Evolutionary conservation across 805 yeast genomes (phyloP).

Genomic region (Sugiyamaella chiloensis): DNA sequence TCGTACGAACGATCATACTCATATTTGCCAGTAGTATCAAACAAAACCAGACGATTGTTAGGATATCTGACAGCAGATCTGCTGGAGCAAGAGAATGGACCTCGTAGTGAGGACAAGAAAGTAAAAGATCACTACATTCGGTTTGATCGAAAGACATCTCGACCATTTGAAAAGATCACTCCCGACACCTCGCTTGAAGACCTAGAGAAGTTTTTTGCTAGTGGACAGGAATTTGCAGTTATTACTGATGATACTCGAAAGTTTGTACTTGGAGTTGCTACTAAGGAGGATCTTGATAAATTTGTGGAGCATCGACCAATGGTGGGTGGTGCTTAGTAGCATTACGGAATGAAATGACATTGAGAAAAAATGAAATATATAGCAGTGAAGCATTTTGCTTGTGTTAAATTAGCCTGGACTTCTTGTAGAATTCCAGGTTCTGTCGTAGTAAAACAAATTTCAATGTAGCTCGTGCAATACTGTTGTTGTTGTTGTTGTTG

Average conservation of each 20-base stretch:
- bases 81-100: constrained; percentile 32
- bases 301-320: constrained; percentile 45
- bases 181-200: constrained; percentile 55
- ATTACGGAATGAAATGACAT: too few relatives aligned
- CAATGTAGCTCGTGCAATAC: too few relatives aligned
- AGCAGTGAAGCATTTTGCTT: too few relatives aligned
- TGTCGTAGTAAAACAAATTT: too few relatives aligned
- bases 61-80: constrained; percentile 47
- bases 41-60: constrained; percentile 44
- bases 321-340: too few relatives aligned
- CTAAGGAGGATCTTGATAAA: constrained; percentile 45
- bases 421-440: too few relatives aligned
- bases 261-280: constrained; percentile 58
- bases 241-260: constrained; percentile 50
- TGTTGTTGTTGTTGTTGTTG: too few relatives aligned
- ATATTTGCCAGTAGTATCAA: constrained; percentile 52
- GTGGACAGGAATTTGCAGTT: constrained; percentile 54
- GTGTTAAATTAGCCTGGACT: too few relatives aligned
- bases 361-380: too few relatives aligned
- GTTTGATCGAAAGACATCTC: constrained; percentile 31
- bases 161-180: constrained; percentile 43
- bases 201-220: constrained; percentile 48
- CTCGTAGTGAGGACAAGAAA: constrained; percentile 15
- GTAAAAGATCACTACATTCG: constrained; percentile 34
- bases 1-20: constrained; percentile 56